Evolutionary conservation across 108 stramenopile species (phyloP).

Genomic region (Conticribra weissflogii): DNA sequence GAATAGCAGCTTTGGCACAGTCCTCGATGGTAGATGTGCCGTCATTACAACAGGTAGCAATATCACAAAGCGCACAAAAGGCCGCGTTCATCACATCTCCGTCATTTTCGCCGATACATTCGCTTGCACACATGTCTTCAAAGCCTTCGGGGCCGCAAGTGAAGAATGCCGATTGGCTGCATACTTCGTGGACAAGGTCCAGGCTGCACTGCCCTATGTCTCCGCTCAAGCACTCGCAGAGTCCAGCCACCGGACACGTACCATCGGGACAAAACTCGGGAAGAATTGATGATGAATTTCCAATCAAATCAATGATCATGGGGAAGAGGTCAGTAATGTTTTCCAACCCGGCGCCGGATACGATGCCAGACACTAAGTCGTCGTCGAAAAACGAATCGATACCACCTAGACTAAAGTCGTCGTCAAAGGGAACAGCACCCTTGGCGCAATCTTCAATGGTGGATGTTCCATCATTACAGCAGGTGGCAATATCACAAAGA

Average conservation of each 20-base stretch:
- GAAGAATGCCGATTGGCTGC: constrained; percentile 10
- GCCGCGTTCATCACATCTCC: constrained; percentile 8
- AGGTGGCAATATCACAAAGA: constrained; percentile 19
- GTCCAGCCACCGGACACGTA: constrained; percentile 1
- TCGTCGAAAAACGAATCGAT: too few relatives aligned
- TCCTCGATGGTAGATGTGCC: not conserved
- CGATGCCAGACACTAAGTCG: too few relatives aligned
- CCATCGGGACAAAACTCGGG: constrained; percentile 24
- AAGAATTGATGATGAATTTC: constrained; percentile 1
- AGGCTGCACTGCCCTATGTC: constrained; percentile 17
- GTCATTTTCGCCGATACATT: constrained; percentile 2
- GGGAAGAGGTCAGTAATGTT: too few relatives aligned
- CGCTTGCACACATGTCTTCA: constrained; percentile 9
- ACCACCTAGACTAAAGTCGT: too few relatives aligned
- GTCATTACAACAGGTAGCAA: constrained; percentile 28
- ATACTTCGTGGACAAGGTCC: constrained; percentile 10
- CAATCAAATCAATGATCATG: constrained; percentile 19
- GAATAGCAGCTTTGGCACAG: too few relatives aligned
- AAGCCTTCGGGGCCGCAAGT: constrained; percentile 20
- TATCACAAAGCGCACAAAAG: constrained; percentile 21
- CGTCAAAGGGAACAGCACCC: too few relatives aligned
- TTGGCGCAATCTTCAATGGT: too few relatives aligned
- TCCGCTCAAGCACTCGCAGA: constrained; percentile 27
- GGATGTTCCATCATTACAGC: constrained; percentile 32
- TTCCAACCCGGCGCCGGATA: too few relatives aligned